Percentiles rank a stretch among this genome's conserved stretches.
These are phyloP conservation scores for Hypholoma fasciculare DNA, from an alignment of 768 basidiomycete genomes.

Conservation along the genomic window DNA sequence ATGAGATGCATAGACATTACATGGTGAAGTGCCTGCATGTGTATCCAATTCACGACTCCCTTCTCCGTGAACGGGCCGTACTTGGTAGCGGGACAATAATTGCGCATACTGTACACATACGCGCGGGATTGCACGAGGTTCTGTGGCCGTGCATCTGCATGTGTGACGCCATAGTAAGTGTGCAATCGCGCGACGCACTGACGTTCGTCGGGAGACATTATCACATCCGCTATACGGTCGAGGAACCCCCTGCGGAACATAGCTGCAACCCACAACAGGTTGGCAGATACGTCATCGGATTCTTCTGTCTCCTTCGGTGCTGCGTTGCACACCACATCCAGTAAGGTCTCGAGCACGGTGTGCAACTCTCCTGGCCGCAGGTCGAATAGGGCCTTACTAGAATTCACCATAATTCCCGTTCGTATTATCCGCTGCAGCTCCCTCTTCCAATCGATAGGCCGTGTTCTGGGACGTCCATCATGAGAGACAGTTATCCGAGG, in stretches of 20 bases:
- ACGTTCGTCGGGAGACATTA: slow-evolving; percentile 30
- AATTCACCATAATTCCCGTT: slow-evolving; percentile 45
- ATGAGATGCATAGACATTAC: slow-evolving; percentile 54
- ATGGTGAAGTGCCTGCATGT: slow-evolving; percentile 56
- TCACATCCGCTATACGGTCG: slow-evolving; percentile 25
- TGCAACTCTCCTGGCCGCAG: slow-evolving; percentile 45
- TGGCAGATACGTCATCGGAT: slow-evolving; percentile 40
- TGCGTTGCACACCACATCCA: slow-evolving; percentile 46
- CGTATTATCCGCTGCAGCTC: slow-evolving; percentile 58
- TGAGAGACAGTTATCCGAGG: slow-evolving; percentile 49
- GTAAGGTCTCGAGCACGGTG: slow-evolving; percentile 44
- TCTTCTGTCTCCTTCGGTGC: slow-evolving; percentile 32
- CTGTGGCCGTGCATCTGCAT: slow-evolving; percentile 32
- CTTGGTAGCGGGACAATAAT: slow-evolving; percentile 47
- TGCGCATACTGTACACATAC: slow-evolving; percentile 61
- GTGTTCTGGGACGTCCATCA: slow-evolving; percentile 27
- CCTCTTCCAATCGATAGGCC: slow-evolving; percentile 49
- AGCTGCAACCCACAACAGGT: slow-evolving; percentile 51
- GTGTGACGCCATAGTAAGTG: slow-evolving; percentile 56
- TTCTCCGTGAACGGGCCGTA: slow-evolving; percentile 59
- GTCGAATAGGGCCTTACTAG: slow-evolving; percentile 20
- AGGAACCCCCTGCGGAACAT: slow-evolving; percentile 46
- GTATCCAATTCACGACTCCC: slow-evolving; percentile 60
- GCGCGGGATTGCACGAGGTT: slow-evolving; percentile 44
- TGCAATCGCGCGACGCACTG: slow-evolving; percentile 56